These are phyloP conservation scores for Chlorella variabilis DNA, from an alignment of 163 green algal genomes.

Conservation along the genomic window DNA sequence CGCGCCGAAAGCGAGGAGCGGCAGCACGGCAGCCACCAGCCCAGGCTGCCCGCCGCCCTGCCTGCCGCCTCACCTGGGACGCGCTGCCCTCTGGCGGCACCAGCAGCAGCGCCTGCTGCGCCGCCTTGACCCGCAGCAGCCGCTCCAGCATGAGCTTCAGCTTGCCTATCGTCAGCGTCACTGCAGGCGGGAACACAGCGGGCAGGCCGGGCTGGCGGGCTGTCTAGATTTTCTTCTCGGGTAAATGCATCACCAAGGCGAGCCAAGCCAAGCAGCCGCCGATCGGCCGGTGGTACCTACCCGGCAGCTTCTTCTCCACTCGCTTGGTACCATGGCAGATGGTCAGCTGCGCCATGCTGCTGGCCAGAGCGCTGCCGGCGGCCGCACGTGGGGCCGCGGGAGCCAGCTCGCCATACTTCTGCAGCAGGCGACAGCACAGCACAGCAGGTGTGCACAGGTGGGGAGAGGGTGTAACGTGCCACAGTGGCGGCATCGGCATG, in stretches of 20 bases:
- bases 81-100: constrained; percentile 3
- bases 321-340: constrained; percentile 20
- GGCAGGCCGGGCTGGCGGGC: not conserved
- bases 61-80: constrained; percentile 9
- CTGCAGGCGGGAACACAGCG: not conserved
- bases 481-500: too few species aligned
- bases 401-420: constrained; percentile 39
- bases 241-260: too few species aligned
- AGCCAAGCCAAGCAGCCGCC: too few species aligned
- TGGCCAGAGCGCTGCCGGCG: constrained; percentile 1
- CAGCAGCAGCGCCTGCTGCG: constrained; percentile 42
- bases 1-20: too few species aligned
- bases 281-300: too few species aligned
- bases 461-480: too few species aligned
- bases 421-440: not conserved
- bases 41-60: too few species aligned
- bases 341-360: constrained; percentile 36
- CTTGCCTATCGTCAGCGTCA: constrained; percentile 35
- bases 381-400: not conserved
- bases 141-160: constrained; percentile 48
- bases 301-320: constrained; percentile 42
- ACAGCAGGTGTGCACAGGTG: too few species aligned
- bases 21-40: too few species aligned
- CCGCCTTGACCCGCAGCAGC: constrained; percentile 40
- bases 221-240: too few species aligned